Percentiles rank a stretch among this genome's conserved stretches.
Conservation (phyloP, 2,329 filamentous ascomycete genomes). For the Triangularia verruculosa region DNA sequence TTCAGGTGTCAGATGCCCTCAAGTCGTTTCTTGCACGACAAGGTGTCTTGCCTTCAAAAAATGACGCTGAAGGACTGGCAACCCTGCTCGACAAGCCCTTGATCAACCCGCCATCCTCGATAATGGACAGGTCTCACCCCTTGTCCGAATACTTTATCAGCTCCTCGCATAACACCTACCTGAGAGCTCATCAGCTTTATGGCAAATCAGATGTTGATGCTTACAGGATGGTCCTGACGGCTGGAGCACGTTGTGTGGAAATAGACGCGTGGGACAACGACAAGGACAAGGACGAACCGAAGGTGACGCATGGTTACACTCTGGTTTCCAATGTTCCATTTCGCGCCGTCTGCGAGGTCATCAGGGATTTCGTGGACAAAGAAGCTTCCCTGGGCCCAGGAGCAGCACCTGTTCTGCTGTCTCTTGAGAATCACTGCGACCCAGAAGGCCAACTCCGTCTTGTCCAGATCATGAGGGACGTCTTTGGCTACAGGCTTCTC, state of each 20-base stretch:
- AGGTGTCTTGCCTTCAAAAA: constrained; percentile 43
- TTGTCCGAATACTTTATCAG: constrained; percentile 70
- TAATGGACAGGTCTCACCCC: constrained; percentile 40
- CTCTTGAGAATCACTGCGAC: constrained; percentile 65
- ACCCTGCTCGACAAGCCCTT: constrained; percentile 52
- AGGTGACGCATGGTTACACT: constrained; percentile 69
- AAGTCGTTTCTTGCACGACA: constrained; percentile 54
- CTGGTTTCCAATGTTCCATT: constrained; percentile 65
- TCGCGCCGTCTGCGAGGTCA: constrained; percentile 62
- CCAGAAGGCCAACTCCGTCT: constrained; percentile 58
- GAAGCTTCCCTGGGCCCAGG: constrained; percentile 47
- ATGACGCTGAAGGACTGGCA: constrained; percentile 48
- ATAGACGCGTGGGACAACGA: constrained; percentile 69
- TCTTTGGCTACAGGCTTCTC: constrained; percentile 59
- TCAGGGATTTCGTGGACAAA: constrained; percentile 59
- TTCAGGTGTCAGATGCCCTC: constrained; percentile 59
- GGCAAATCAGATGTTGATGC: constrained; percentile 60
- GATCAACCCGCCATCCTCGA: constrained; percentile 12
- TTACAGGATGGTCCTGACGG: constrained; percentile 60
- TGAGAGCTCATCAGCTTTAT: constrained; percentile 67
- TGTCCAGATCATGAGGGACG: constrained; percentile 62
- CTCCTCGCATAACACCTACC: constrained; percentile 71
- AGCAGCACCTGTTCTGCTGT: constrained; percentile 60
- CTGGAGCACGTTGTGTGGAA: constrained; percentile 67
- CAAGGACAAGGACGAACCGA: constrained; percentile 59